Percentiles rank a stretch among this genome's conserved stretches.
Evolutionary conservation across 345 rosid species (phyloP).

Genomic region (Kernera saxatilis): DNA sequence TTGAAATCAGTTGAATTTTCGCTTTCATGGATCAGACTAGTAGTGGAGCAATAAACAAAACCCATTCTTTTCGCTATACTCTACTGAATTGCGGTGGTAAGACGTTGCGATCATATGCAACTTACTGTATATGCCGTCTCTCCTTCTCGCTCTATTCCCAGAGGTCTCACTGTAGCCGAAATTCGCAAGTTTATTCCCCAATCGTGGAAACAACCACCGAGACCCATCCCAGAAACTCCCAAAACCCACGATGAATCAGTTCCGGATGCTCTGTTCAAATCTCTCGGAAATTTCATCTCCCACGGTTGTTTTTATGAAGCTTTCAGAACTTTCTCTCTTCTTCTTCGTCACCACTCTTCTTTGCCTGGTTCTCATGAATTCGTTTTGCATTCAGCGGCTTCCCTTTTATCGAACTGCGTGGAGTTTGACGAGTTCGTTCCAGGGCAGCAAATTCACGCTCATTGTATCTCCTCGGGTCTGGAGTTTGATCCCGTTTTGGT

Average conservation of each 20-base stretch:
- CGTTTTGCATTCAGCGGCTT: conserved; percentile 39
- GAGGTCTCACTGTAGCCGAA: conserved; percentile 37
- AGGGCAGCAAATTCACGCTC: conserved; percentile 60
- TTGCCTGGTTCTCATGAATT: conserved; percentile 12
- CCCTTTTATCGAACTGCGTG: conserved; percentile 41
- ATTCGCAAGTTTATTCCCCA: conserved; percentile 44
- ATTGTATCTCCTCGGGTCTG: conserved; percentile 45
- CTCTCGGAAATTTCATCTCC: conserved; percentile 35
- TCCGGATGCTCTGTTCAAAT: conserved; percentile 35
- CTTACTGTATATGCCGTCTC: conserved; percentile 57
- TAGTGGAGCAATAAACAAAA: background rate
- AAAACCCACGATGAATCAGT: conserved; percentile 26
- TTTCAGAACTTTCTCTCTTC: conserved; percentile 36
- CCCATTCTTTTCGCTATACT: background rate
- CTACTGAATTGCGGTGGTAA: background rate
- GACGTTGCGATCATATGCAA: conserved; percentile 20
- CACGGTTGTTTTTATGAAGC: conserved; percentile 44
- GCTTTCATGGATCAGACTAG: conserved; percentile 7
- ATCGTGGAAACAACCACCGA: conserved; percentile 36
- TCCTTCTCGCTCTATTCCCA: conserved; percentile 24
- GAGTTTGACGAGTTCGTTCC: conserved; percentile 31
- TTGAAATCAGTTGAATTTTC: background rate
- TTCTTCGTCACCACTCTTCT: conserved; percentile 25
- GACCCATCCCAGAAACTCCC: conserved; percentile 2
- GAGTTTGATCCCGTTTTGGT: conserved; percentile 53